Conservation (phyloP, 768 basidiomycete genomes). For the Termitomyces sp. region DNA sequence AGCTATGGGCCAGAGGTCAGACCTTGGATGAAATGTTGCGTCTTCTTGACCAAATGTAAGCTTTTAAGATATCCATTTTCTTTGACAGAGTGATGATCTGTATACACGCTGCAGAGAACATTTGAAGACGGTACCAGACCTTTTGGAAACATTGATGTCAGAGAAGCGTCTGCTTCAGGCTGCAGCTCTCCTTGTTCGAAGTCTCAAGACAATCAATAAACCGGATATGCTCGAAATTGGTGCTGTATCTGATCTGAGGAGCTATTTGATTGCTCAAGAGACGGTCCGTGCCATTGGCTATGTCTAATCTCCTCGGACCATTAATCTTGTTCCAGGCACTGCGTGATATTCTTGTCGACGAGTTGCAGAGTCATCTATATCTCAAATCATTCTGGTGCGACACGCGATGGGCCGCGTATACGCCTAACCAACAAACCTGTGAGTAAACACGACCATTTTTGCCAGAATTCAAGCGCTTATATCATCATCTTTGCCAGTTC, state of each 20-base stretch:
- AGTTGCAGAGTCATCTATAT: conserved; percentile 96
- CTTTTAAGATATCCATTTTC: conserved; percentile 4
- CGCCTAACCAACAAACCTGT: conserved; percentile 77
- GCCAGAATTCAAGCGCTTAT: neutral
- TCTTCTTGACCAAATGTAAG: conserved; percentile 92
- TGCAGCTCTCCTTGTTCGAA: conserved; percentile 80
- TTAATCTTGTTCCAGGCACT: conserved; percentile 57
- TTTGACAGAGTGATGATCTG: neutral
- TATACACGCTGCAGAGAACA: conserved; percentile 60
- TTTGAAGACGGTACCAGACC: conserved; percentile 87
- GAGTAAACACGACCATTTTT: conserved; percentile 27
- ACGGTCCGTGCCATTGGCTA: conserved; percentile 44
- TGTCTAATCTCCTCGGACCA: neutral
- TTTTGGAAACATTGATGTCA: conserved; percentile 90
- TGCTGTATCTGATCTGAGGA: conserved; percentile 85
- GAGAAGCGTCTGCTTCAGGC: conserved; percentile 93
- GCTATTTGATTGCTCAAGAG: conserved; percentile 85
- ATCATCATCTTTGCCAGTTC: conserved; percentile 44
- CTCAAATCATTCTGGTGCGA: conserved; percentile 97
- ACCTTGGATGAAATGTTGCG: conserved; percentile 94
- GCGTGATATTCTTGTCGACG: conserved; percentile 91
- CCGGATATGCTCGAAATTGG: conserved; percentile 94
- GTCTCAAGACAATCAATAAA: conserved; percentile 88
- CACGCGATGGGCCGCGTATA: conserved; percentile 84
- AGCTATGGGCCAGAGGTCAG: conserved; percentile 86